Base-by-base conservation (phyloP, 768 basidiomycete genomes). In the Amanita pseudoporphyria region DNA sequence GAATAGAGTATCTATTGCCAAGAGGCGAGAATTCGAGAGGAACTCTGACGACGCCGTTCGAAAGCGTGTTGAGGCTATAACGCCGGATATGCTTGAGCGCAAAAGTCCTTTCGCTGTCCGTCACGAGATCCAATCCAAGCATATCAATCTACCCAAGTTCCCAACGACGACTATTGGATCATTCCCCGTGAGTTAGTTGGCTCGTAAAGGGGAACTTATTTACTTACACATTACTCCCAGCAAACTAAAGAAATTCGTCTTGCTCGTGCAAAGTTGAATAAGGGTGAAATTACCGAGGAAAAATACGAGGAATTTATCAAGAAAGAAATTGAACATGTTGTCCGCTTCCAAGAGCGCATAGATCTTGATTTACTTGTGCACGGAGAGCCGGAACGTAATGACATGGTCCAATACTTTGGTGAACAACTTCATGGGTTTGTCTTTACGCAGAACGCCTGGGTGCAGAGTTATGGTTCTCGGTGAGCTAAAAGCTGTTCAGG, bases 351-450 rank as follows among this genome's bases (percentile, higher is more conserved):
- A 70, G 95, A 98, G 77, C 82, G 80, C 68, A 79, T 93, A 57
- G 95, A 89, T 57, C 83, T 99, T 58, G 96, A 99, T 70, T 79
- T 99, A 52, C 79, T 98, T 59, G 96, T 99, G 54, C 96, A 99
- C 69, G 96, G 96, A 62, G 96, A 99, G 70, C 88, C 95, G 47
- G 95, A 99, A 76, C 82, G 95, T 61, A 97, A 97, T 67, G 95
- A 97, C 78, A 98, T 98, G 95, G 94, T 96, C 55, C 94, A 98
- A 73, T 99, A 99, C 82, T 99, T 98, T 59, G 96, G 96, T 57
- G 96, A 99, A 70, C 87, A 82, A 64, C 76, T 99, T 55, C 72
- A 79, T 45, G 96, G 96, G 57, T 97, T 99, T 64, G 89, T 88
- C 67, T 99, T 99, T 74, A 98, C 96, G 54, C 90, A 95, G 71